phyloP scores from a whole-genome alignment of 129 eudicot species.

The Chrysanthemum makinoi region DNA sequence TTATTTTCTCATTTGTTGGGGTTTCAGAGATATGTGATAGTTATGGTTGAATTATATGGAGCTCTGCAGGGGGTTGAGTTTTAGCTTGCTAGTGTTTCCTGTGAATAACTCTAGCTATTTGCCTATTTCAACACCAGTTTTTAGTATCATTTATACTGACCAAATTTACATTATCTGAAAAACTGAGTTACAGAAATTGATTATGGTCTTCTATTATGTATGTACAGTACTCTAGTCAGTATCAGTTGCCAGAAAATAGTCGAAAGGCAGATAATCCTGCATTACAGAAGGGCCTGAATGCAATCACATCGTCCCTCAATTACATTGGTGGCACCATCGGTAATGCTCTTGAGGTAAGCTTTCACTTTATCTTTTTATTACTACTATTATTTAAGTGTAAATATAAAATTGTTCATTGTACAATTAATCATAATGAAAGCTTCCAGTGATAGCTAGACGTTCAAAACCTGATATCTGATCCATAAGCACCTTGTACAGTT shows the following conservation, averaged over 20 bases:
- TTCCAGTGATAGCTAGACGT: not conserved
- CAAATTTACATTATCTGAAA: not conserved
- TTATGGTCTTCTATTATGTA: not conserved
- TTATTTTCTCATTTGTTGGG: not conserved
- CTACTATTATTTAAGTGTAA: not conserved
- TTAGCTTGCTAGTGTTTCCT: not conserved
- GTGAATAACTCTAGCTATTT: too few species aligned
- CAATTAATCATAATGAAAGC: not conserved
- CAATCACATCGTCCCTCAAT: constrained; percentile 70
- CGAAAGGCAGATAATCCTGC: constrained; percentile 59
- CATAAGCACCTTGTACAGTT: not conserved
- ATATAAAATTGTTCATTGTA: not conserved
- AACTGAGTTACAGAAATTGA: not conserved
- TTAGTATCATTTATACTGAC: not conserved
- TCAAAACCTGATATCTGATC: not conserved
- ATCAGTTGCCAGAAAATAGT: constrained; percentile 46
- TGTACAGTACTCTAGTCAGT: constrained; percentile 45
- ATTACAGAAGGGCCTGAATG: constrained; percentile 72
- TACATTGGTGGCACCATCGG: constrained; percentile 51
- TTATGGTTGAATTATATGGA: not conserved
- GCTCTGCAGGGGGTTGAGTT: not conserved
- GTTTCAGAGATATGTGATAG: not conserved
- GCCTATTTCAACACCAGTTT: not conserved
- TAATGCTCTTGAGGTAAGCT: constrained; percentile 81
- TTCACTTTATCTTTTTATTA: not conserved